Percentiles rank a stretch among this genome's conserved stretches.
These are phyloP conservation scores for Cyclostephanos tholiformis DNA, from an alignment of 108 stramenopile genomes.

Conservation along the genomic window DNA sequence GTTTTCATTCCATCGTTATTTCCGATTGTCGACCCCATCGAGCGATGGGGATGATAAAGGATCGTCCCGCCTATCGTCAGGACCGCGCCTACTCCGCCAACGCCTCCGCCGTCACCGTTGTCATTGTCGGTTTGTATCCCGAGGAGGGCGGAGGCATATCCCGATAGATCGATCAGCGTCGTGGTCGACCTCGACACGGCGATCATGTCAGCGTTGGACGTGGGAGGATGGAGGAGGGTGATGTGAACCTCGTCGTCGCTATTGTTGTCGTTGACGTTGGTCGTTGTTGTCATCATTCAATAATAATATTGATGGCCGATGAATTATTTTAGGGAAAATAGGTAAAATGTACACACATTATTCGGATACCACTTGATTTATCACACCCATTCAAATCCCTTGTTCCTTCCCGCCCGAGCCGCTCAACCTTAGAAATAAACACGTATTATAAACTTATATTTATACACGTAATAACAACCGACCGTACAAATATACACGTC, in stretches of 20 bases:
- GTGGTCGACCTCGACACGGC: constrained; percentile 31
- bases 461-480: no score
- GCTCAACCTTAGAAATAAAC: no score
- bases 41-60: not conserved
- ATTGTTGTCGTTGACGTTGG: no score
- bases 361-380: no score
- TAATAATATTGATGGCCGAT: no score
- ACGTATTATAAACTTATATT: no score
- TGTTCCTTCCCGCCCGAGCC: no score
- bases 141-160: constrained; percentile 61
- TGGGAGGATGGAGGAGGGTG: constrained; percentile 39
- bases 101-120: not conserved
- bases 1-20: not conserved
- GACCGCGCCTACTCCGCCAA: not conserved
- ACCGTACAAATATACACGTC: no score
- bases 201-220: constrained; percentile 32
- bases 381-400: no score
- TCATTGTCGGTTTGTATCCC: constrained; percentile 38
- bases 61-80: not conserved
- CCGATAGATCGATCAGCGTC: constrained; percentile 54
- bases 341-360: no score
- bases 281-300: no score
- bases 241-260: constrained; percentile 23
- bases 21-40: not conserved
- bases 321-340: no score